These are phyloP conservation scores for Naumovozyma castellii DNA, from an alignment of 805 yeast species.

Conservation along the genomic window DNA sequence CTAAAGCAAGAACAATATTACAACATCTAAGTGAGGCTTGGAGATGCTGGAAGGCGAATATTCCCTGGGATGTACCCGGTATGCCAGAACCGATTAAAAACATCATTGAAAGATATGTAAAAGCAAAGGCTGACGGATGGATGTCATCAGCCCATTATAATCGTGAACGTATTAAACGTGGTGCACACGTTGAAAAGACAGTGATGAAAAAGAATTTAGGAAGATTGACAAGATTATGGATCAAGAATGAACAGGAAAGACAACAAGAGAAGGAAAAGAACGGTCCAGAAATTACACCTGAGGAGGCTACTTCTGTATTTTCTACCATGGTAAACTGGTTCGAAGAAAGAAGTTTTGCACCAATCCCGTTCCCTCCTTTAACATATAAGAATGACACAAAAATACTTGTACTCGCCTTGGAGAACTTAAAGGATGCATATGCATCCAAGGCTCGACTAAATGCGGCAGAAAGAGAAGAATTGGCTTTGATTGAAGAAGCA, in stretches of 20 bases:
- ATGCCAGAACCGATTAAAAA: constrained; percentile 83
- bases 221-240: constrained; percentile 82
- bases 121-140: constrained; percentile 97
- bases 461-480: constrained; percentile 81
- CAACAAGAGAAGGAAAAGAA: constrained; percentile 70
- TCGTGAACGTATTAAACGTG: constrained; percentile 77
- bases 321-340: constrained; percentile 88
- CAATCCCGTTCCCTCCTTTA: constrained; percentile 89
- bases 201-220: constrained; percentile 91
- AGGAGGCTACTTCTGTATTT: constrained; percentile 81
- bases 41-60: constrained; percentile 99
- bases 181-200: constrained; percentile 90
- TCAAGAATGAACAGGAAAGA: constrained; percentile 83
- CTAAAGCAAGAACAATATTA: constrained; percentile 73
- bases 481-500: constrained; percentile 89
- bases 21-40: constrained; percentile 97
- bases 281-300: constrained; percentile 80
- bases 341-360: constrained; percentile 70
- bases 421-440: constrained; percentile 73
- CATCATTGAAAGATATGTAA: constrained; percentile 79
- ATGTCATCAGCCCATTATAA: constrained; percentile 85
- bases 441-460: constrained; percentile 69
- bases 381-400: constrained; percentile 91
- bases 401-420: constrained; percentile 78
- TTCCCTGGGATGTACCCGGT: constrained; percentile 97